Evolutionary conservation across 1,139 yeast species (phyloP).

Genomic region (Sugiyamaella castrensis): DNA sequence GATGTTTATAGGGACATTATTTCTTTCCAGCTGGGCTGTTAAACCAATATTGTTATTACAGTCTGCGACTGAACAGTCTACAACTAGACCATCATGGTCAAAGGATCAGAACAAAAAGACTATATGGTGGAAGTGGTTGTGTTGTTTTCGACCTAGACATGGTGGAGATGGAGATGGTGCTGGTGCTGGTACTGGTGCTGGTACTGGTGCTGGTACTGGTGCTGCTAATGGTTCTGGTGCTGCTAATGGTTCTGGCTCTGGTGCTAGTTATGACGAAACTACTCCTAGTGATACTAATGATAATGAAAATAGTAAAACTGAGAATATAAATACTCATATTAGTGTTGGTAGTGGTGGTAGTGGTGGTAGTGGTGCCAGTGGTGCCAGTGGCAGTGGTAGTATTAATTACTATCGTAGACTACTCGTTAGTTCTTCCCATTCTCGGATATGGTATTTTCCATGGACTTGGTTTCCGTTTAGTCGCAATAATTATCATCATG

Average conservation of each 20-base stretch:
- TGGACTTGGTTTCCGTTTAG: slow-evolving; percentile 8
- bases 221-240: neutral
- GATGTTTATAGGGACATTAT: slow-evolving; percentile 72
- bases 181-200: neutral
- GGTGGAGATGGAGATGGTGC: neutral
- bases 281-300: too few species aligned
- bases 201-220: neutral
- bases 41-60: slow-evolving; percentile 78
- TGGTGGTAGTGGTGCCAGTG: too few species aligned
- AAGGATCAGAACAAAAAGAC: neutral
- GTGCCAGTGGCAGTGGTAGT: too few species aligned
- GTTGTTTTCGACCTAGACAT: neutral
- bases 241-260: neutral
- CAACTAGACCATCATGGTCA: slow-evolving; percentile 20
- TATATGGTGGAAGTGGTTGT: slow-evolving; percentile 2
- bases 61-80: slow-evolving; percentile 73
- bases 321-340: too few species aligned
- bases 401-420: slow-evolving; percentile 6
- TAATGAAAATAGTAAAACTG: too few species aligned
- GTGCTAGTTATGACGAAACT: too few species aligned
- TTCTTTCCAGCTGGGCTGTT: slow-evolving; percentile 83
- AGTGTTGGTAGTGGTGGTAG: too few species aligned
- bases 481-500: neutral
- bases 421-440: slow-evolving; percentile 1
- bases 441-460: slow-evolving; percentile 19